Base-by-base conservation (phyloP, 2,329 filamentous ascomycete genomes). In the Corynespora cassiicola region DNA sequence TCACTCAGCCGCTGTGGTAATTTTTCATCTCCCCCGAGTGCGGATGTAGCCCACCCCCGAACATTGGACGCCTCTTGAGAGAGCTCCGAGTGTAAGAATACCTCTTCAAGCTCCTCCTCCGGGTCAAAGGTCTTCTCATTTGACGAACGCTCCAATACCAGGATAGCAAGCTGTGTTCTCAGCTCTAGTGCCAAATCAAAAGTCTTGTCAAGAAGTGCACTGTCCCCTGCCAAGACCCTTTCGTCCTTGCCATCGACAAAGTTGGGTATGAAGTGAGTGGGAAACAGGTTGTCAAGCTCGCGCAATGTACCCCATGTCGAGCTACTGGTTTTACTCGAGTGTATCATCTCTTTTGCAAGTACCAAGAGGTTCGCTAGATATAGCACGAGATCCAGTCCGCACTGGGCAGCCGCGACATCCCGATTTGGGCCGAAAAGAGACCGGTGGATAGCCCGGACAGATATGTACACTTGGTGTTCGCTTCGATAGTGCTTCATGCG, bases 141-240 rank as follows among this genome's bases (percentile, higher is more conserved):
- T 19, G 63, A 47, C 6, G 62, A 58, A 7, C 56, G 58, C 25
- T 68, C 56, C 4, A 79, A 54, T 5, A 66, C 56, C n/a, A 68
- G 45, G 25, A 82, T 75, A n/a, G 75, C 65, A 8, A 72, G 65
- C 45, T 84, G 80, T 2, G 79, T 82, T 2, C 79, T 73, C 15
- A 84, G 67, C 6, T 79, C 75, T 6, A 83, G 56, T 2, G 71
- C 76, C 15, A 82, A 47, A 3, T 72, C 54, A 38, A 80, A 75
- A 0, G 75, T 78, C 27, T 71, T 48, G 34, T 70, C 31, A 9
- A 65, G 43, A 6, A 79, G 47, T 2, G 40, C 47, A 47, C 74
- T 79, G 5, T 67, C 59, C 5, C 72, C 75, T 12, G 34, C 14
- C 32, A 50, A 21, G 42, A 29, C 36, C 7, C 39, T 15, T 7